Evolutionary conservation across 305 asterid genomes (phyloP).

Genomic region (Coffea humblotiana): DNA sequence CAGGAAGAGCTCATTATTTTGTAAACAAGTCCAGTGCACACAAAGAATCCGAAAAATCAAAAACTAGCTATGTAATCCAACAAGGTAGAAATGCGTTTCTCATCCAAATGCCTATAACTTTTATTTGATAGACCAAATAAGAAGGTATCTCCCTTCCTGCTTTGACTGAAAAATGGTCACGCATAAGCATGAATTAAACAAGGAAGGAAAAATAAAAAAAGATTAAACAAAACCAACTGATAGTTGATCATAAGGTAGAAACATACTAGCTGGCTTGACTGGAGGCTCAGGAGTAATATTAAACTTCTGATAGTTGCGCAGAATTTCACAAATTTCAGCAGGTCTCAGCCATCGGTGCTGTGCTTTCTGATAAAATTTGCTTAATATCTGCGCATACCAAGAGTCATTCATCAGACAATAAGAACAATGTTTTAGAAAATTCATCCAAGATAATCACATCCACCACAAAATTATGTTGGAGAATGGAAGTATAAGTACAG

Average conservation of each 20-base stretch:
- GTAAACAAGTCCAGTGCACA: background rate
- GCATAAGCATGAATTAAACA: background rate
- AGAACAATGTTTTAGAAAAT: slow-evolving; percentile 2
- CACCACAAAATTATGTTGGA: background rate
- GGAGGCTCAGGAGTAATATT: slow-evolving; percentile 77
- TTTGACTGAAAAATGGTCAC: background rate
- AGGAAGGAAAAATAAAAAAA: background rate
- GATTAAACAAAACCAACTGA: background rate
- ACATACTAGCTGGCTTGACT: slow-evolving; percentile 77
- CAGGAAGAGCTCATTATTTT: background rate
- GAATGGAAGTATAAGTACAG: background rate
- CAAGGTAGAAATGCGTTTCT: background rate
- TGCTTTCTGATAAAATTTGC: slow-evolving; percentile 71
- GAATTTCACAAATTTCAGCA: slow-evolving; percentile 83
- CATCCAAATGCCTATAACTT: background rate
- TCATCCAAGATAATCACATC: background rate
- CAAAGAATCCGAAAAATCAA: background rate
- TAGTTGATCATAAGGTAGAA: slow-evolving; percentile 25
- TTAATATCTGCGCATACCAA: slow-evolving; percentile 56
- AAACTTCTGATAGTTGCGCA: slow-evolving; percentile 63
- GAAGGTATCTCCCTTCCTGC: background rate
- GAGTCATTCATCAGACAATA: slow-evolving; percentile 17
- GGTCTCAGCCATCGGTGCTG: slow-evolving; percentile 93
- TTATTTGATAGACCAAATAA: background rate
- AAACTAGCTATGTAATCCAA: background rate